These are phyloP conservation scores for Lumnitzera littorea DNA, from an alignment of 345 rosid genomes.

Conservation along the genomic window DNA sequence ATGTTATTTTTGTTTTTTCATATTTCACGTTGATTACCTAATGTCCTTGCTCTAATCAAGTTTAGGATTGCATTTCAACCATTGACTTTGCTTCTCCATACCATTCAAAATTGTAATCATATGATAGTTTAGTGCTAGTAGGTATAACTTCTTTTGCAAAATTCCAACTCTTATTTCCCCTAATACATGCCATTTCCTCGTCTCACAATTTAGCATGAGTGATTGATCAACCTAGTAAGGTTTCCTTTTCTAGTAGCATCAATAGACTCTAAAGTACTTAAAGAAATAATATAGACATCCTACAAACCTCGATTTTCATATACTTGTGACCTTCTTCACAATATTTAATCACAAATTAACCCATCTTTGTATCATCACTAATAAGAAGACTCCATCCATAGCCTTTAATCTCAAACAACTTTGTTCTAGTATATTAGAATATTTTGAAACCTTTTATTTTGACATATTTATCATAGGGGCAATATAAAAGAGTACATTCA, in stretches of 20 bases:
- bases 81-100: conserved; percentile 92
- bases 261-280: conserved; percentile 70
- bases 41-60: too few relatives aligned
- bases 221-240: conserved; percentile 90
- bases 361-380: conserved; percentile 79
- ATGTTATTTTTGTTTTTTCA: too few relatives aligned
- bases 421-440: conserved; percentile 77
- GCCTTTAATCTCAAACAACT: conserved; percentile 63
- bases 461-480: too few relatives aligned
- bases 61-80: too few relatives aligned
- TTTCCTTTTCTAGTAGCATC: conserved; percentile 95
- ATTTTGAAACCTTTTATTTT: conserved; percentile 75
- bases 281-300: conserved; percentile 90
- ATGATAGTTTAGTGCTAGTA: conserved; percentile 59
- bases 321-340: conserved; percentile 90
- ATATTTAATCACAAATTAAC: conserved; percentile 84
- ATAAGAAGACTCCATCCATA: conserved; percentile 92
- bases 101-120: conserved; percentile 96
- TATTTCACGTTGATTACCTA: too few relatives aligned
- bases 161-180: conserved; percentile 96
- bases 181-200: conserved; percentile 89
- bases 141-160: conserved; percentile 77
- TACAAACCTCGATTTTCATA: conserved; percentile 73
- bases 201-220: conserved; percentile 99
- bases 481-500: too few relatives aligned